Evolutionary conservation across 202 grass and related monocot genomes (phyloP), one percentile per base, ranked within the genome.

Genomic region (Panicum virgatum): DNA sequence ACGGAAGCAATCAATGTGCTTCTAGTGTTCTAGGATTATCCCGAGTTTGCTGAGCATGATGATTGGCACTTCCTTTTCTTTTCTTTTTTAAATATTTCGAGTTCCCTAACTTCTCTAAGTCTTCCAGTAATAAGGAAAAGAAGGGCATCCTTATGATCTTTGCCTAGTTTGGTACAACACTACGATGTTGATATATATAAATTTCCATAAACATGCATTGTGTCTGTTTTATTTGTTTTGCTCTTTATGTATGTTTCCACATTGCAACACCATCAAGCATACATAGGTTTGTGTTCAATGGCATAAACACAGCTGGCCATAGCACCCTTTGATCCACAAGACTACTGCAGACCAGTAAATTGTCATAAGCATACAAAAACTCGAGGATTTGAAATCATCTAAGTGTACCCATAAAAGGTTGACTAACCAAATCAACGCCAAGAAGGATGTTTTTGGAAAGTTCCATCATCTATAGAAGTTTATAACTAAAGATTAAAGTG

Each of bases 1-100:
- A 66, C 47, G 66, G 42, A 89, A 78, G 66, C 87, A 89, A 78
- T 50, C 58, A 12, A 89, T 89, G 87, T 89, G 82, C 72, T 82
- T 85, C 30, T 85, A 82, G 78, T 50, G 39, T 82, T 85, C 30
- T 85, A 82, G 78, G 66, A 46, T 26, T 76, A 10, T 32, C 45
- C n/a, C 56, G 2, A 40, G 9, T 62, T 54, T 54, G 36, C 30
- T 47, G 46, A 15, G 7, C n/a, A 23, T 16, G 36, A 27, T 77
- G 27, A 26, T 47, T 73, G 58, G 2, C 16, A 20, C 10, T 47
- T 75, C 48, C 46, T 63, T 69, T 68, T 75, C 39, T 26, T 29
- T 32, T 20, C 0, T 56, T 65, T 73, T 6, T 26, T 14, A 15
- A 7, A 38, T 3, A 36, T 44, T 18, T 23, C 36, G 9, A 1